A percentile compares a stretch with the other conserved stretches of the same genome.
phyloP scores from a whole-genome alignment of 2,329 filamentous ascomycete genomes.

The Apiospora rasikravindrae region DNA sequence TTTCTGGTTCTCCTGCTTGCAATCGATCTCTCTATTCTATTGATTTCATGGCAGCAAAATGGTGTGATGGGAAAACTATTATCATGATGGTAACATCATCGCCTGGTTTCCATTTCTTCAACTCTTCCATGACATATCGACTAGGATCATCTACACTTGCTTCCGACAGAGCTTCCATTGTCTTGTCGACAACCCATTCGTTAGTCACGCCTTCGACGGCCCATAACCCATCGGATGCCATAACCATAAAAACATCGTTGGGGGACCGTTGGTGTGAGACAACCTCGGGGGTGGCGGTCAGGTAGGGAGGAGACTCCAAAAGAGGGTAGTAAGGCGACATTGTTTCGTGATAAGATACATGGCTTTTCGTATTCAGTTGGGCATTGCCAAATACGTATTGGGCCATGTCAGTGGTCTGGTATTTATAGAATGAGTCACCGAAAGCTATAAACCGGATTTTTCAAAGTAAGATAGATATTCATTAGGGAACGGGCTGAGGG shows the following conservation, averaged over 20 bases:
- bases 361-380: background rate
- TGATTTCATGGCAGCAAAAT: too few species aligned
- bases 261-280: background rate
- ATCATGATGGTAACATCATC: background rate
- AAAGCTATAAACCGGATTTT: background rate
- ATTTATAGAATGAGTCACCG: background rate
- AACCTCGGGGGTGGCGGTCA: background rate
- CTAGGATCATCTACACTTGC: conserved; percentile 1
- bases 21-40: background rate
- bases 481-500: background rate
- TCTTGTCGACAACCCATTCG: background rate
- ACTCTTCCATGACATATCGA: background rate
- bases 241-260: background rate
- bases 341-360: conserved; percentile 1
- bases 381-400: conserved; percentile 5
- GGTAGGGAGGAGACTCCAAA: background rate
- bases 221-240: conserved; percentile 8
- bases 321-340: conserved; percentile 14
- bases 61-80: background rate
- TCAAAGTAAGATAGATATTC: background rate
- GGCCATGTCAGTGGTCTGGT: background rate
- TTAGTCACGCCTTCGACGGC: background rate
- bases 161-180: background rate
- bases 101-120: background rate
- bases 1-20: background rate